These are phyloP conservation scores for Paramecium pentaurelia DNA, from an alignment of 73 alveolate genomes.

Conservation along the genomic window DNA sequence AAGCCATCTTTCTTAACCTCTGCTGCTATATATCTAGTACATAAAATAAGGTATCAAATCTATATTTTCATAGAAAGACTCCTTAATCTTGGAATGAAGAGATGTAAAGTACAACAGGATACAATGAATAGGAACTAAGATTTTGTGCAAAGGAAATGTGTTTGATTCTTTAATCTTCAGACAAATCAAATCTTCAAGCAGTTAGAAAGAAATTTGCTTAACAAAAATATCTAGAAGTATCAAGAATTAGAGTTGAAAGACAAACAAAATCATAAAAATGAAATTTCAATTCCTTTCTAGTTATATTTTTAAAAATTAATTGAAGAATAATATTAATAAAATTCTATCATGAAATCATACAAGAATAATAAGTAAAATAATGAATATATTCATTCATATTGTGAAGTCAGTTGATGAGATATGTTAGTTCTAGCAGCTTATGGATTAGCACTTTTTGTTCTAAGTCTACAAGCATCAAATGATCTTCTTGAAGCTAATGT, in stretches of 20 bases:
- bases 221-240: slow-evolving; percentile 67
- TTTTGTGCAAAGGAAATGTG: slow-evolving; percentile 68
- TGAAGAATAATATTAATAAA: not conserved
- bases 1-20: slow-evolving; percentile 68
- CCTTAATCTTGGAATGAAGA: slow-evolving; percentile 40
- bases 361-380: not conserved
- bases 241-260: slow-evolving; percentile 66
- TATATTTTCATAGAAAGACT: not conserved
- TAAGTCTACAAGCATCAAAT: not conserved
- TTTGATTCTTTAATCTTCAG: slow-evolving; percentile 8
- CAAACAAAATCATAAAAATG: not conserved
- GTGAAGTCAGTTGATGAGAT: not conserved
- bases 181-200: slow-evolving; percentile 63
- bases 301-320: not conserved
- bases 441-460: not conserved
- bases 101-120: slow-evolving; percentile 57
- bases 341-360: not conserved
- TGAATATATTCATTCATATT: not conserved
- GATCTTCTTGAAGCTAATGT: not conserved
- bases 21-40: slow-evolving; percentile 52
- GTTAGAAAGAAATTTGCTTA: slow-evolving; percentile 74
- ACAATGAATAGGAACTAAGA: slow-evolving; percentile 52
- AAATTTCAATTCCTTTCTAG: not conserved
- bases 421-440: not conserved
- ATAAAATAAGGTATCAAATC: slow-evolving; percentile 40